These are phyloP conservation scores for Ceratocystiopsis brevicomis DNA, from an alignment of 2,329 filamentous ascomycete species.

Conservation along the genomic window DNA sequence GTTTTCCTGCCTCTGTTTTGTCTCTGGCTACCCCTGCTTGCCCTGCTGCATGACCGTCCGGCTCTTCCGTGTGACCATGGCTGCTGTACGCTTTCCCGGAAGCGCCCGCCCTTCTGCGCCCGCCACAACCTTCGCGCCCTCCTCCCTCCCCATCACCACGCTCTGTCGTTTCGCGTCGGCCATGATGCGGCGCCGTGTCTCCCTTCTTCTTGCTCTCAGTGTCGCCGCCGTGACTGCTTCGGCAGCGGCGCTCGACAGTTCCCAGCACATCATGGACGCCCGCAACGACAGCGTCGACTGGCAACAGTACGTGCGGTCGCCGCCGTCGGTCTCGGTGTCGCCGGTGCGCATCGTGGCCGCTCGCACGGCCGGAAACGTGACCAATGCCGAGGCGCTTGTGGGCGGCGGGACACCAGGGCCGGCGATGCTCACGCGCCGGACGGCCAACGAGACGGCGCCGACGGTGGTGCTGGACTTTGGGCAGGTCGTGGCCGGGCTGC, in stretches of 20 bases:
- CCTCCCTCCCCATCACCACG: not conserved
- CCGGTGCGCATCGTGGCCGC: slow-evolving; percentile 14
- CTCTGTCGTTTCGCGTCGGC: not conserved
- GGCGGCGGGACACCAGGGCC: slow-evolving; percentile 1
- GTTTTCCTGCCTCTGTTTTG: too few relatives aligned
- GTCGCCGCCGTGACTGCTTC: not conserved
- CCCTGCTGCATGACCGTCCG: too few relatives aligned
- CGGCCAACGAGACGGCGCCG: slow-evolving; percentile 12
- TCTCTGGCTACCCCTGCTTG: too few relatives aligned
- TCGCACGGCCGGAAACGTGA: slow-evolving; percentile 19
- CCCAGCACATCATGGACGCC: slow-evolving; percentile 5
- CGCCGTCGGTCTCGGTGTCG: slow-evolving; percentile 14
- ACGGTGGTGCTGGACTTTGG: slow-evolving; percentile 30
- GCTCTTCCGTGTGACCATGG: too few relatives aligned
- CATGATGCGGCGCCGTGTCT: slow-evolving; percentile 3
- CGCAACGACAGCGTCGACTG: slow-evolving; percentile 13
- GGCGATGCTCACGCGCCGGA: slow-evolving; percentile 16
- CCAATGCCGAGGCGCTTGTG: slow-evolving; percentile 19
- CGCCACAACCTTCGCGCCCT: not conserved
- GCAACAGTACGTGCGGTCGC: slow-evolving; percentile 22
- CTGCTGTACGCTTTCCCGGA: too few relatives aligned
- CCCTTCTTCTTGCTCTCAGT: not conserved
- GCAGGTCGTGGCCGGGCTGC: slow-evolving; percentile 24
- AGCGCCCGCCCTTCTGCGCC: too few relatives aligned
- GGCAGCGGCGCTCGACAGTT: not conserved